Evolutionary conservation across 1,139 yeast species (phyloP).

Genomic region (Geotrichum aggregatum): DNA sequence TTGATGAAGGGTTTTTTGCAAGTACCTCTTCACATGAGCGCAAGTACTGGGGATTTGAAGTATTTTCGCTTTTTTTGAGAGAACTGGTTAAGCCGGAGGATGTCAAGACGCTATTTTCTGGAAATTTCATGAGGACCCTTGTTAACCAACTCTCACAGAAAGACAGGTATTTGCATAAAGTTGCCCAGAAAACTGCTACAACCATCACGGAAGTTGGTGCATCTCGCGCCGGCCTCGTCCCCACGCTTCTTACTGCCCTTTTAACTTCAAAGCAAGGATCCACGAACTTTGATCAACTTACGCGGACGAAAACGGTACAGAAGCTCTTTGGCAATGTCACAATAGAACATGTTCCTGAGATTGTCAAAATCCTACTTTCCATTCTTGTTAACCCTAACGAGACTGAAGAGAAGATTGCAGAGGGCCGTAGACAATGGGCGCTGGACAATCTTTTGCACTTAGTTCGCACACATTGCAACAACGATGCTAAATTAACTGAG

Average conservation of each 20-base stretch:
- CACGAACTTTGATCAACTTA: conserved; percentile 69
- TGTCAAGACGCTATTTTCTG: conserved; percentile 52
- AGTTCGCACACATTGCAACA: conserved; percentile 34
- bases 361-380: conserved; percentile 38
- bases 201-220: conserved; percentile 43
- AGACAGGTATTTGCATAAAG: conserved; percentile 62
- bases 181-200: conserved; percentile 53
- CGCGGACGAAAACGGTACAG: conserved; percentile 68
- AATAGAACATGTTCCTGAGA: conserved; percentile 31
- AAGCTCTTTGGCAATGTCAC: conserved; percentile 42
- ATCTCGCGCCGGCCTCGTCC: conserved; percentile 45
- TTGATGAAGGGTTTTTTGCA: conserved; percentile 77
- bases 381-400: conserved; percentile 33
- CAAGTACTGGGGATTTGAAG: conserved; percentile 80
- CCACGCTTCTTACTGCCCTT: conserved; percentile 48
- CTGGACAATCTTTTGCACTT: conserved; percentile 62
- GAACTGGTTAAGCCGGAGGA: conserved; percentile 33
- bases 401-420: conserved; percentile 38
- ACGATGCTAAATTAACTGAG: conserved; percentile 28
- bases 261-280: conserved; percentile 53
- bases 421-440: conserved; percentile 57
- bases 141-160: conserved; percentile 72
- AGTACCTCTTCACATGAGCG: conserved; percentile 78
- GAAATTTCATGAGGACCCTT: conserved; percentile 67
- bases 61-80: conserved; percentile 49